phyloP scores from a whole-genome alignment of 345 rosid species.

The Pseudoturritis turrita region DNA sequence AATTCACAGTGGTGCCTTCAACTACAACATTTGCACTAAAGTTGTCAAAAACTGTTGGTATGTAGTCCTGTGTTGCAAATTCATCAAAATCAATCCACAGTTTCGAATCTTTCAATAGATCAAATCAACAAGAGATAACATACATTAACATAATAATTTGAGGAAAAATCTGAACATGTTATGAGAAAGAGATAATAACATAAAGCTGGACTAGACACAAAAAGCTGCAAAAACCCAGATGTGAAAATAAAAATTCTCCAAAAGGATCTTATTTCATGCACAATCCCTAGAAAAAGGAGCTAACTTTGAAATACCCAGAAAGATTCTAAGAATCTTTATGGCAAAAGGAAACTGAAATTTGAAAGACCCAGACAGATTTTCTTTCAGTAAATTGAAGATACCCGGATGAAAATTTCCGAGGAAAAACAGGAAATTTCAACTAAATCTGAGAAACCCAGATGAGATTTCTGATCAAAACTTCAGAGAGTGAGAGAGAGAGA shows the following conservation, averaged over 20 bases:
- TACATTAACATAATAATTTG: neutral
- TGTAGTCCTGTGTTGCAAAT: constrained; percentile 74
- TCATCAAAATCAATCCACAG: constrained; percentile 19
- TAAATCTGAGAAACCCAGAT: constrained; percentile 24
- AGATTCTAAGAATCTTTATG: neutral
- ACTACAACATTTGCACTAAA: constrained; percentile 96
- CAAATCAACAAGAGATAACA: neutral
- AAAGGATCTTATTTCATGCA: constrained; percentile 17
- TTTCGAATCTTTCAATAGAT: neutral
- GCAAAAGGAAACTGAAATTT: neutral
- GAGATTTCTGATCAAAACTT: neutral
- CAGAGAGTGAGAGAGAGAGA: neutral
- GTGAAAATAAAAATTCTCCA: neutral
- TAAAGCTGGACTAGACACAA: constrained; percentile 1
- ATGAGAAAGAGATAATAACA: neutral
- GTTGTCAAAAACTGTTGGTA: constrained; percentile 96
- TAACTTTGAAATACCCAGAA: constrained; percentile 21
- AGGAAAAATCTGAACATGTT: neutral
- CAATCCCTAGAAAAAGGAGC: constrained; percentile 16
- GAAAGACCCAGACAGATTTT: constrained; percentile 1
- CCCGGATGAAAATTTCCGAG: neutral
- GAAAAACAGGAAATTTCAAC: neutral
- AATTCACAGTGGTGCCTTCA: constrained; percentile 89
- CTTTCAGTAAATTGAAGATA: neutral
- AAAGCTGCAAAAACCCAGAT: constrained; percentile 47